Evolutionary conservation across 2,329 filamentous ascomycete genomes (phyloP).

Genomic region (Paecilomyces sp.): DNA sequence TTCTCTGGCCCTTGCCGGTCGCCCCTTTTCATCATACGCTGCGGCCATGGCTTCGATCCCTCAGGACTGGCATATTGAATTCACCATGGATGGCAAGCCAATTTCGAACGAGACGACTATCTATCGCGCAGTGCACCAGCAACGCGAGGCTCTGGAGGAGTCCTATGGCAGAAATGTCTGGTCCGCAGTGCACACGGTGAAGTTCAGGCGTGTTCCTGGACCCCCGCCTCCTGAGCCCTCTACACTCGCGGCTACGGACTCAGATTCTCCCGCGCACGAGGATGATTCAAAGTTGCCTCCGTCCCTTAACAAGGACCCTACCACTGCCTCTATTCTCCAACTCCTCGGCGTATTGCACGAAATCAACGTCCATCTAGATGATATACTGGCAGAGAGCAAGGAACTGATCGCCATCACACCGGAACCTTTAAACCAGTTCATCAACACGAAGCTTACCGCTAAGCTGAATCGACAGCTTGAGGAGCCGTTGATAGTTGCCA

Average conservation of each 20-base stretch:
- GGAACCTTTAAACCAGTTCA: slow-evolving; percentile 86
- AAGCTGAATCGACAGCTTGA: slow-evolving; percentile 96
- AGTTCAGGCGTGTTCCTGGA: slow-evolving; percentile 78
- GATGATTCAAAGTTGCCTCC: slow-evolving; percentile 60
- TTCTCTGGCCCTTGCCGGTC: slow-evolving; percentile 47
- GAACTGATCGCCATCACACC: slow-evolving; percentile 63
- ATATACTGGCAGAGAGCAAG: slow-evolving; percentile 74
- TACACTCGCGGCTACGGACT: slow-evolving; percentile 49
- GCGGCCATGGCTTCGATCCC: slow-evolving; percentile 72
- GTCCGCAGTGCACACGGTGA: slow-evolving; percentile 85
- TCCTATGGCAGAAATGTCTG: slow-evolving; percentile 70
- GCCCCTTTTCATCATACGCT: slow-evolving; percentile 69
- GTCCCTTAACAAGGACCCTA: slow-evolving; percentile 75
- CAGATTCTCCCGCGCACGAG: slow-evolving; percentile 44
- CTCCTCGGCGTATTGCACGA: slow-evolving; percentile 86
- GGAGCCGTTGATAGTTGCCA: slow-evolving; percentile 93
- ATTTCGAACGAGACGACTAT: slow-evolving; percentile 91
- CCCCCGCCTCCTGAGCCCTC: slow-evolving; percentile 69
- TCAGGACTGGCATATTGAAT: slow-evolving; percentile 97
- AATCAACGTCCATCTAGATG: slow-evolving; percentile 86
- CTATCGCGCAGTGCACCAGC: slow-evolving; percentile 83
- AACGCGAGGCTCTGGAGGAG: slow-evolving; percentile 56
- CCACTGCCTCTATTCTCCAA: slow-evolving; percentile 78
- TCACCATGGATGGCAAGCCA: slow-evolving; percentile 75
- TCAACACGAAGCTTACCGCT: slow-evolving; percentile 96